Percentiles rank a stretch among this genome's conserved stretches.
These are phyloP conservation scores for Theileria sp. DNA, from an alignment of 169 alveolate species.

Conservation along the genomic window DNA sequence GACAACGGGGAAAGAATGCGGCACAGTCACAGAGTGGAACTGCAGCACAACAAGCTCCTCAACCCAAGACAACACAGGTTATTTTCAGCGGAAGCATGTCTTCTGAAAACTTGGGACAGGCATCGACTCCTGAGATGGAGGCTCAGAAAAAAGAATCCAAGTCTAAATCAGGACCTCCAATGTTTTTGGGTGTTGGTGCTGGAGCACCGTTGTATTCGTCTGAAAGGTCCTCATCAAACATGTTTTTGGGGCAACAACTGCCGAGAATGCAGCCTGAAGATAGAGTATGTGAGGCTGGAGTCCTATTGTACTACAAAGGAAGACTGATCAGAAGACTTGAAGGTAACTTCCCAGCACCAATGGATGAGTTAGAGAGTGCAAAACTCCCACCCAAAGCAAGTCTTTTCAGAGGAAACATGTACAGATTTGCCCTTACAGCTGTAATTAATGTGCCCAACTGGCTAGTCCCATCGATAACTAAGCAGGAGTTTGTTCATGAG, in stretches of 20 bases:
- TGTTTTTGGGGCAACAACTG: not conserved
- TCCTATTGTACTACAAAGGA: slow-evolving; percentile 82
- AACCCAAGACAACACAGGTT: not conserved
- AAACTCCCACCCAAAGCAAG: slow-evolving; percentile 61
- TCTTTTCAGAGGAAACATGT: slow-evolving; percentile 65
- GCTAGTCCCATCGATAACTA: slow-evolving; percentile 85
- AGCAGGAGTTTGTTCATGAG: slow-evolving; percentile 87
- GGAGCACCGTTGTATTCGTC: not conserved
- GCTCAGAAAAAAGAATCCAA: not conserved
- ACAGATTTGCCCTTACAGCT: slow-evolving; percentile 81
- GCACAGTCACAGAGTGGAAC: not conserved
- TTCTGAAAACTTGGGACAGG: not conserved
- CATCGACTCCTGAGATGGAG: not conserved
- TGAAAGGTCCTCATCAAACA: not conserved
- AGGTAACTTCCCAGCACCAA: slow-evolving; percentile 82
- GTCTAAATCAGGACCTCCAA: not conserved
- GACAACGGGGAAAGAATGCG: not conserved
- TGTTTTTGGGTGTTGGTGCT: slow-evolving; percentile 10
- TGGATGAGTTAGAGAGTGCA: slow-evolving; percentile 72
- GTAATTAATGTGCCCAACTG: slow-evolving; percentile 86
- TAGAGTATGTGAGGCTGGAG: slow-evolving; percentile 85
- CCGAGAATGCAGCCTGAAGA: slow-evolving; percentile 27
- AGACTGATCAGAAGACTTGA: slow-evolving; percentile 83
- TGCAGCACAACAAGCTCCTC: not conserved
- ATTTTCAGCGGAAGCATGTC: slow-evolving; percentile 18